Percentiles rank a stretch among this genome's conserved stretches.
These are phyloP conservation scores for Pueraria montana DNA, from an alignment of 306 rosid genomes.

Conservation along the genomic window DNA sequence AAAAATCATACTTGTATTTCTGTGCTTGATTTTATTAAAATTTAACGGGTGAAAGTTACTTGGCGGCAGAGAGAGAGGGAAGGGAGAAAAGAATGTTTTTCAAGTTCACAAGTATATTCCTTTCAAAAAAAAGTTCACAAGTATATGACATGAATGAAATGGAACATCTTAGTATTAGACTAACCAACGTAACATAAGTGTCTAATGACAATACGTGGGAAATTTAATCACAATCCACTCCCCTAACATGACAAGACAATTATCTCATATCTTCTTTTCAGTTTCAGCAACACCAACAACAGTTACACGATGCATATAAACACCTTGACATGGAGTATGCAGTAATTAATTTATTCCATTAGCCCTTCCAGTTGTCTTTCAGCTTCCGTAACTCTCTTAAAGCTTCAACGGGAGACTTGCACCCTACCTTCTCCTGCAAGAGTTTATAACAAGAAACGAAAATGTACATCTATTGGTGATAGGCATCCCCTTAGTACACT, in stretches of 20 bases:
- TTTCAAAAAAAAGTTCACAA: conserved; percentile 6
- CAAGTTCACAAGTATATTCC: conserved; percentile 25
- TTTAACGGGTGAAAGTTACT: not conserved
- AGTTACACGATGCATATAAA: not conserved
- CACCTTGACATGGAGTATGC: not conserved
- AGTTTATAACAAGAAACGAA: not conserved
- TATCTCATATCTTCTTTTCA: conserved; percentile 27
- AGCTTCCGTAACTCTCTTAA: conserved; percentile 65
- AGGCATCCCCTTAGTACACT: not conserved
- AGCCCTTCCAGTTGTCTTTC: conserved; percentile 82
- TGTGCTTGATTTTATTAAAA: not conserved
- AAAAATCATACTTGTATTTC: not conserved
- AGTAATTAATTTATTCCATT: not conserved
- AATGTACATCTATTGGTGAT: not conserved
- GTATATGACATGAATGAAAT: conserved; percentile 44
- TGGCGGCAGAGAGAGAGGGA: not conserved
- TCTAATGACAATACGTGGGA: not conserved
- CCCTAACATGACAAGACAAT: conserved; percentile 28
- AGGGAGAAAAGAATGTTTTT: not conserved
- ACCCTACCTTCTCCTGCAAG: conserved; percentile 63
- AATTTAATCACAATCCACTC: conserved; percentile 22
- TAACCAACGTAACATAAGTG: conserved; percentile 5
- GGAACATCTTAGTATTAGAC: conserved; percentile 35
- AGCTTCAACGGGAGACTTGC: conserved; percentile 70
- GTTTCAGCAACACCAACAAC: conserved; percentile 14